Evolutionary conservation across 1,139 yeast genomes (phyloP), one percentile per base, ranked within the genome.

Genomic region (Blastobotrys capitulatus): DNA sequence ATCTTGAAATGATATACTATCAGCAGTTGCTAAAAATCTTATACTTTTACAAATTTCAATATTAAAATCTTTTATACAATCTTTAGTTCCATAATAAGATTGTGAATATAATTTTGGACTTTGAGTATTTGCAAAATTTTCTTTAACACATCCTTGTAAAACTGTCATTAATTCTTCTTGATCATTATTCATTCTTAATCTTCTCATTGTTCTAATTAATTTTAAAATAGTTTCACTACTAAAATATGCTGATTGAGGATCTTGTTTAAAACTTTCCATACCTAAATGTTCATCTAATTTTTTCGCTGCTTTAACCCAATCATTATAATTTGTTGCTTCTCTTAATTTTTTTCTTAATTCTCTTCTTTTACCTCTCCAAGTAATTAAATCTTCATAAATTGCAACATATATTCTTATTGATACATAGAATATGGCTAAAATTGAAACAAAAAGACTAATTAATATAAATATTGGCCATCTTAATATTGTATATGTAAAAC

Each of bases 41-140:
- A 84, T 64, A 35, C 83, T 71, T 31, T 65, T 60, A 1, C 73
- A 72, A 8, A 83, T 80, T 59, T 82, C 81, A 0, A 63, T 60
- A 48, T 81, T 76, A 64, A 81, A 83, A 42, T 72, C 72, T 37
- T 74, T 77, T 20, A 86, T 81, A 37, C 83, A 64, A 15, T 71
- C 63, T 61, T 86, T 86, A 1, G 95, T 84, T 8, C 94, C 94
- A 60, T 76, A 83, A 64, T 85, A 83, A 46, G 86, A 71, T 64
- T 84, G 89, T 5, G 89, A 81, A 59, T 85, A 86, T 40, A 86
- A 68, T 53, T 79, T 76, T 40, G 85, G 78, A 59, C 84, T 84
- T 62, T 85, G 92, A 7, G 82, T 81, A 0, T 94, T 92, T 6
- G 89, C 90, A 68, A 84, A 86, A 61, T 86, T 86, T 51, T 79